phyloP scores from a whole-genome alignment of 768 basidiomycete genomes.

The Rhizopogon vesiculosus region DNA sequence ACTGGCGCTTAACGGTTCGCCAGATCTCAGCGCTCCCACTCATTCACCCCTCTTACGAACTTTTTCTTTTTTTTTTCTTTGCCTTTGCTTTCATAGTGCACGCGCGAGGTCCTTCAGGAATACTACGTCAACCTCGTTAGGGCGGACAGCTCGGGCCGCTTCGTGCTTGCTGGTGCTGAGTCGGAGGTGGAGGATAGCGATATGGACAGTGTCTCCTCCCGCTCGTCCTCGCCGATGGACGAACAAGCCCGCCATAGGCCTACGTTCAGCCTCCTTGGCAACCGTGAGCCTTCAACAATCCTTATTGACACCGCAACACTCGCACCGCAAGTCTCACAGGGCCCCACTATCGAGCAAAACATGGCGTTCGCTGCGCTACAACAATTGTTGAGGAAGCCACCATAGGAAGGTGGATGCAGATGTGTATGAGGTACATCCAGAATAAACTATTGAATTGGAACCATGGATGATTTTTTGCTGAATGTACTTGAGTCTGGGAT shows the following conservation, averaged over 20 bases:
- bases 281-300: conserved; percentile 31
- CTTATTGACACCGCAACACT: conserved; percentile 33
- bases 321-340: conserved; percentile 40
- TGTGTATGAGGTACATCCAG: no score
- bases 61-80: conserved; percentile 23
- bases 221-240: conserved; percentile 43
- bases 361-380: conserved; percentile 76
- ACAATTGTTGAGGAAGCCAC: conserved; percentile 32
- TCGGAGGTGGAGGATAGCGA: conserved; percentile 48
- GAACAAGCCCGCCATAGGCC: conserved; percentile 20
- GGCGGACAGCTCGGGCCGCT: conserved; percentile 66
- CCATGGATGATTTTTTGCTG: no score
- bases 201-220: conserved; percentile 45
- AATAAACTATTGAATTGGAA: no score
- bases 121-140: conserved; percentile 93
- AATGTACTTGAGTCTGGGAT: no score
- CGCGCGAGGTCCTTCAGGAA: conserved; percentile 83
- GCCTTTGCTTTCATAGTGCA: conserved; percentile 57
- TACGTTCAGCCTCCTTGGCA: conserved; percentile 23
- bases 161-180: conserved; percentile 43
- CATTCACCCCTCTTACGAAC: conserved; percentile 10
- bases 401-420: background rate
- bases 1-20: conserved; percentile 92
- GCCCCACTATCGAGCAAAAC: conserved; percentile 76
- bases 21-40: background rate